These are phyloP conservation scores for Trichosanthes truncata DNA, from an alignment of 306 rosid species.

Conservation along the genomic window DNA sequence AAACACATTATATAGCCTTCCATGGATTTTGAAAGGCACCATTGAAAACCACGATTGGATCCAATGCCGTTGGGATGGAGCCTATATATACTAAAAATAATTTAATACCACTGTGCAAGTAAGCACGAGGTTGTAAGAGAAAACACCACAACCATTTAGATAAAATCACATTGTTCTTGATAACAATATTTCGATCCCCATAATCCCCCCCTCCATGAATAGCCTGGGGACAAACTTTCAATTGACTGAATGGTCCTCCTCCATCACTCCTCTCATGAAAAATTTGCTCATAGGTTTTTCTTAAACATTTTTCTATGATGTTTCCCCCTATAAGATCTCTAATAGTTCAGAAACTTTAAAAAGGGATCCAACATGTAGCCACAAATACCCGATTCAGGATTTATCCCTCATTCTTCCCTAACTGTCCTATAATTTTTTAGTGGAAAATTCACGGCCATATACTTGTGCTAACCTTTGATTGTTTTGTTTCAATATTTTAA, in stretches of 20 bases:
- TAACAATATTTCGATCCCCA: not conserved
- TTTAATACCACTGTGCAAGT: not conserved
- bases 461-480: not conserved
- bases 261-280: not conserved
- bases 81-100: not conserved
- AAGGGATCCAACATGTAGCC: not conserved
- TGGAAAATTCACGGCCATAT: not conserved
- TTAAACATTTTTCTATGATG: not conserved
- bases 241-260: not conserved
- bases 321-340: not conserved
- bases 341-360: not conserved
- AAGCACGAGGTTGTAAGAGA: not conserved
- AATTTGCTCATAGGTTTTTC: not conserved
- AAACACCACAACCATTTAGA: not conserved
- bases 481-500: not conserved
- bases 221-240: not conserved
- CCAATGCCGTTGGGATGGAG: not conserved
- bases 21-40: not conserved
- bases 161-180: not conserved
- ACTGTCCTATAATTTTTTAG: not conserved
- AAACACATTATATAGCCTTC: not conserved
- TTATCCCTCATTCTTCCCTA: not conserved
- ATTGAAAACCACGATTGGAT: not conserved
- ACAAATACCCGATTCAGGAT: not conserved
- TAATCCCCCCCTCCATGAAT: not conserved